Evolutionary conservation across 2,329 filamentous ascomycete genomes (phyloP).

Genomic region (Aspergillus versicolor): DNA sequence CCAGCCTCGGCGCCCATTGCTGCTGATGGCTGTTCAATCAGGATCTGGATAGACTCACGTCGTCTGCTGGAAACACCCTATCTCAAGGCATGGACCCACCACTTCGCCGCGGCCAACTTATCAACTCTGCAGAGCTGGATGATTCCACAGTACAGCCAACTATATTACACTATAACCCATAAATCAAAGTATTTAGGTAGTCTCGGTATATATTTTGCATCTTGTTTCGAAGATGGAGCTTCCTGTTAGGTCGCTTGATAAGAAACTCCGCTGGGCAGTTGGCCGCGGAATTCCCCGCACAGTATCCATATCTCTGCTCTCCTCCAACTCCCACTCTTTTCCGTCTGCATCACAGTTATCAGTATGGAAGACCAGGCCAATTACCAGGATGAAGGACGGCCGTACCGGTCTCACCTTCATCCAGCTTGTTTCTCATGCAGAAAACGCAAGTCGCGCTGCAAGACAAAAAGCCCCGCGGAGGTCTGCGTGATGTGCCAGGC

Average conservation of each 20-base stretch:
- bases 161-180: too few species aligned
- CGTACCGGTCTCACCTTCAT: slow-evolving; percentile 55
- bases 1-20: too few species aligned
- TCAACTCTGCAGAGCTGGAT: too few species aligned
- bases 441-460: slow-evolving; percentile 55
- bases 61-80: not conserved
- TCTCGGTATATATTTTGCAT: not conserved
- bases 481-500: slow-evolving; percentile 53
- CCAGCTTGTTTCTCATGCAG: slow-evolving; percentile 56
- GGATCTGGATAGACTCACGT: too few species aligned
- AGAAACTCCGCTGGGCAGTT: not conserved
- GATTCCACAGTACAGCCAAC: too few species aligned
- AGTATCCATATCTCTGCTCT: not conserved
- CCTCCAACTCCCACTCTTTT: not conserved
- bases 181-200: not conserved
- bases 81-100: not conserved
- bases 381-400: slow-evolving; percentile 33
- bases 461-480: slow-evolving; percentile 43
- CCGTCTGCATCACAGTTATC: not conserved
- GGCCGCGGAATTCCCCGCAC: not conserved
- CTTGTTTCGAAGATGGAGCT: not conserved
- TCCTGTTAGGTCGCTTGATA: not conserved
- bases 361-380: slow-evolving; percentile 1
- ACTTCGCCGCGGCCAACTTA: slow-evolving; percentile 1
- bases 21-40: too few species aligned